Evolutionary conservation across 805 yeast genomes (phyloP), one percentile per base, ranked within the genome.

Genomic region (Wickerhamiella kazuoi): DNA sequence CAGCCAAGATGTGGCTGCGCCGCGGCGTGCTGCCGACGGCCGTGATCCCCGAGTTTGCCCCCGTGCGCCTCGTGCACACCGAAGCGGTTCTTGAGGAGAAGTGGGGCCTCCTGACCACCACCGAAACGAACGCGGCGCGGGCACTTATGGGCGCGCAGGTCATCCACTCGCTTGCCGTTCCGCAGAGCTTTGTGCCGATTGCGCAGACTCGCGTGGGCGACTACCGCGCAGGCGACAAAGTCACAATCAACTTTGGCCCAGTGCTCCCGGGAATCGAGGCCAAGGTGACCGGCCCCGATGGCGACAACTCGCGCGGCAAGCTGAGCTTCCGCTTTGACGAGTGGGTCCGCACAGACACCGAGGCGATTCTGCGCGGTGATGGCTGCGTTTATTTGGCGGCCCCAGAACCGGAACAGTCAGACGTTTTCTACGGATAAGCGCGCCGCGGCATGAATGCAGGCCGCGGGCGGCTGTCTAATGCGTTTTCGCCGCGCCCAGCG

Each of bases 91-190:
- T 41, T 3, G 49, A 44, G 2, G 44, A 36, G 26, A 37, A 37
- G 20, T 41, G 32, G 11, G 44, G 41, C 6, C 36, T 43, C 5
- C 42, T 55, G 29, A 41, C 52, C 8, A 41, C 58, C 1, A 38
- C 40, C 6, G 51, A 54, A 6, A 38, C 52, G 9, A 43, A 47
- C 8, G 39, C 28, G 3, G 41, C 57, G 6, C 44, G 64, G 13
- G 57, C 58, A 3, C 50, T 59, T 14, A 40, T 58, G 3, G 65
- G 65, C 5, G 41, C 62, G 2, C 53, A 52, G 31, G 45, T 61
- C 18, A 36, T 61, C 11, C 62, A 56, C 36, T 47, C 59, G 1
- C 41, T 61, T 9, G 43, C 48, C 19, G 41, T 49, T 14, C 57
- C 62, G 3, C 33, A 35, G 2, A 41, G 50, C 20, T 50, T 50